These are phyloP conservation scores for Trebouxia sp. DNA, from an alignment of 139 green algal species.

Conservation along the genomic window DNA sequence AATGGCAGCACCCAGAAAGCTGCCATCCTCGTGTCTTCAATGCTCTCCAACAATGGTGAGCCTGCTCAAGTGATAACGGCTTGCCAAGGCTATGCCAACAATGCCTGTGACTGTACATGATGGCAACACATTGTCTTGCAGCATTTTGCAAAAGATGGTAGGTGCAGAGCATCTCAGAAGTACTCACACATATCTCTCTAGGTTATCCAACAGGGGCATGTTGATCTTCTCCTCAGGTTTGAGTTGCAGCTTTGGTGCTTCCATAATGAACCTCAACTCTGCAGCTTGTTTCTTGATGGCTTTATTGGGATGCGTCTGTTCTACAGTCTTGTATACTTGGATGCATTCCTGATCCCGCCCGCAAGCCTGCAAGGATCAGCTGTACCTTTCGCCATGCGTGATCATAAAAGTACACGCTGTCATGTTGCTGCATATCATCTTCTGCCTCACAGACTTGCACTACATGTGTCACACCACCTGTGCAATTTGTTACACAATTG, in stretches of 20 bases:
- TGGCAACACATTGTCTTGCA: neutral
- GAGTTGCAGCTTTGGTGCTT: constrained; percentile 79
- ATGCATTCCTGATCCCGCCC: constrained; percentile 76
- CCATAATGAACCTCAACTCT: constrained; percentile 80
- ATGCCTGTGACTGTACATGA: neutral
- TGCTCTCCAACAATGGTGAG: neutral
- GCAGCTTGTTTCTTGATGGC: constrained; percentile 50
- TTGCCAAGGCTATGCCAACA: neutral
- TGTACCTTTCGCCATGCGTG: too few relatives aligned
- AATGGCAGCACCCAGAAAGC: too few relatives aligned
- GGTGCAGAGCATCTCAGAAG: neutral
- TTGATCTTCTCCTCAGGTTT: constrained; percentile 72
- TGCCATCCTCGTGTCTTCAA: neutral
- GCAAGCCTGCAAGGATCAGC: constrained; percentile 58
- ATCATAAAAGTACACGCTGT: too few relatives aligned
- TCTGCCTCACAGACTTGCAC: too few relatives aligned
- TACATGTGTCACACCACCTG: too few relatives aligned
- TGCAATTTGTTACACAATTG: too few relatives aligned
- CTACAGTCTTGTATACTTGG: constrained; percentile 70
- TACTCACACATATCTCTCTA: constrained; percentile 44
- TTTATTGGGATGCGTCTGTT: constrained; percentile 47
- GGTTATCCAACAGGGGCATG: constrained; percentile 69
- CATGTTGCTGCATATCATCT: too few relatives aligned
- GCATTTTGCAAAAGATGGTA: too few relatives aligned
- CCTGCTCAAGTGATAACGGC: neutral